Base-by-base conservation (phyloP, 2,329 filamentous ascomycete genomes). In the Neopestalotiopsis sp. region DNA sequence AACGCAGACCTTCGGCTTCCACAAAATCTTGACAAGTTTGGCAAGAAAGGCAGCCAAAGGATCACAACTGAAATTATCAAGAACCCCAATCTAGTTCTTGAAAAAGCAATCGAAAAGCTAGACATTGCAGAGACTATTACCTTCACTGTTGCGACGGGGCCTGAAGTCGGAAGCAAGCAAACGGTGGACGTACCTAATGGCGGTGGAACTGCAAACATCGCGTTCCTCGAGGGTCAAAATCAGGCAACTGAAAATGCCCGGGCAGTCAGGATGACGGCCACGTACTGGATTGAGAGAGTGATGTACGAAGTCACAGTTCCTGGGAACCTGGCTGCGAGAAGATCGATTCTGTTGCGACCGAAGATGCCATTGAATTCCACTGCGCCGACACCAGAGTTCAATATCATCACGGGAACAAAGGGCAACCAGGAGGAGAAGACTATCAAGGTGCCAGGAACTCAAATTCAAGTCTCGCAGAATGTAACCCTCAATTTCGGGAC, bases 241-340 rank as follows among this genome's bases (percentile, higher is more conserved):
- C n/a, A n/a, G n/a, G n/a, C n/a, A n/a, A n/a, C n/a, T n/a, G n/a
- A n/a, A n/a, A n/a, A 45, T 14, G 42, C 42, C 7, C 42, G 14
- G 13, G 42, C 42, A 45, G 42, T 6, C 7, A 14, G 13, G 2
- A 45, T 45, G 42, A 45, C 14, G 14, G 42, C 42, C 5, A 45
- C 1, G 13, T 45, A 45, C 42, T 45, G 42, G 42, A 17, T 45
- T 17, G 42, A 45, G 14, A 13, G 14, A 6, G 42, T 45, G 13
- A 45, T 14, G 5, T 45, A 45, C 42, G 13, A 13, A 2, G 9
- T 45, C 42, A 45, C 42, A 13, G 9, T 45, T 1, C 42, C 42
- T 6, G 42, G 24, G 0, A 2, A 2, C 0, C 0, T 24, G 24
- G 0, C 2, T 2, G 2, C 24, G 24, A 24, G 24, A 24, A 2